Percentiles rank a stretch among this genome's conserved stretches.
These are phyloP conservation scores for Trichoderma koningiopsis DNA, from an alignment of 2,329 filamentous ascomycete species.

Conservation along the genomic window DNA sequence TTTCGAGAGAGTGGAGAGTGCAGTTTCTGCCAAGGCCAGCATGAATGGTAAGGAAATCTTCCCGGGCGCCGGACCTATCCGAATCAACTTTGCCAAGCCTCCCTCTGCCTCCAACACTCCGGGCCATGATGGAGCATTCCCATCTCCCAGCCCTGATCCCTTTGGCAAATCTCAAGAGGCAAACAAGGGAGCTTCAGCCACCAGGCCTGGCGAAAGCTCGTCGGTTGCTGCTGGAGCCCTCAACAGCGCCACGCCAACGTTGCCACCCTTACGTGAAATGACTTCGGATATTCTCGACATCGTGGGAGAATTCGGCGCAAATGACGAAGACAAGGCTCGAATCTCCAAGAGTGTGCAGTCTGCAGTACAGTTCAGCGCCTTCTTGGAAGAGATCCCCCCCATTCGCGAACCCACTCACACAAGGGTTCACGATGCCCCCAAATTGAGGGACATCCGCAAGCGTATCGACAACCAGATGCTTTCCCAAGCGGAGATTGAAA, in stretches of 20 bases:
- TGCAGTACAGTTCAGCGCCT: constrained; percentile 73
- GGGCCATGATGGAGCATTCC: constrained; percentile 82
- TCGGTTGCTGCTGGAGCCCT: constrained; percentile 35
- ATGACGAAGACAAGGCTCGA: constrained; percentile 71
- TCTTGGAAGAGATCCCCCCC: constrained; percentile 82
- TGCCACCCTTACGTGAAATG: constrained; percentile 75
- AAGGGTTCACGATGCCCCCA: constrained; percentile 88
- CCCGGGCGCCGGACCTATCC: constrained; percentile 88
- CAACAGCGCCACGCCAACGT: constrained; percentile 57
- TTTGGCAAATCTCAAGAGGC: constrained; percentile 62
- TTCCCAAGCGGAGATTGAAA: constrained; percentile 84
- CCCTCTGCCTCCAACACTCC: constrained; percentile 88
- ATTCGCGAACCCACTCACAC: constrained; percentile 86
- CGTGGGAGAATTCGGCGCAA: constrained; percentile 84
- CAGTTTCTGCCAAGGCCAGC: constrained; percentile 80
- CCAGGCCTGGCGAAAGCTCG: constrained; percentile 41
- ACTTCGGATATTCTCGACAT: constrained; percentile 82
- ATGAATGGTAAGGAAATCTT: constrained; percentile 99
- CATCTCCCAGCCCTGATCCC: constrained; percentile 88
- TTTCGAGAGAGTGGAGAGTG: constrained; percentile 88
- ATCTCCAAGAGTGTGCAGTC: constrained; percentile 75
- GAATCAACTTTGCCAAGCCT: constrained; percentile 97
- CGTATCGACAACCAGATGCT: constrained; percentile 94
- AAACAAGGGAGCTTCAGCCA: constrained; percentile 35
- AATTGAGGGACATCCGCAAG: constrained; percentile 93